Evolutionary conservation across 2,329 filamentous ascomycete genomes (phyloP), one percentile per base, ranked within the genome.

Genomic region (Phialophora macrospora): DNA sequence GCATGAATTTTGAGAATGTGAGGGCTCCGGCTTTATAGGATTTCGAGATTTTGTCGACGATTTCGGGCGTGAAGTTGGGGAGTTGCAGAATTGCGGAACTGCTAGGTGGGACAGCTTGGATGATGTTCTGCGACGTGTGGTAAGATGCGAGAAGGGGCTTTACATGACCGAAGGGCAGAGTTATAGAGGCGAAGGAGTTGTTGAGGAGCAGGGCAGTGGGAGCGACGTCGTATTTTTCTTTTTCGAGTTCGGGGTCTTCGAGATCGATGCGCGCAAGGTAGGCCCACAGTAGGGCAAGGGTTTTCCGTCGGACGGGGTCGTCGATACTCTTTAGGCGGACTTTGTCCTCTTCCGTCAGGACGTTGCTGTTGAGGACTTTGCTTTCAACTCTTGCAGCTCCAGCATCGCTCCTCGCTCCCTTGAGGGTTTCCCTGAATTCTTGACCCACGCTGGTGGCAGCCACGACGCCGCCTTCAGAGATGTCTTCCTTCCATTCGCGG

Each of bases 181-280:
- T 84, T 71, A 98, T 96, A 28, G 93, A 88, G 38, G 87, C 88
- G 75, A 97, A 96, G 2, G 94, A 90, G 75, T 94, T 90, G 77
- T 91, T 96, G 68, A 99, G 85, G 55, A 88, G 85, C 67, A 93
- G 87, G 30, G 94, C 95, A 68, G 95, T 90, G 20, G 94, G 93
- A 22, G 92, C 93, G 68, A 95, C 88, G 77, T 95, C 90, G 76
- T 90, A 93, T 81, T 98, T 99, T 77, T 93, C 86, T 81, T 65
- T 67, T 51, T 96, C 90, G 61, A 97, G 83, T 34, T 85, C 83
- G 60, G 85, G 78, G 74, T 97, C 93, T 51, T 90, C 89, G 26
- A 99, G 85, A 73, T 97, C 92, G 62, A 96, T 83, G 55, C 95
- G 90, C 67, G 91, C 92, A 55, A 98, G 86, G 77, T 99, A 98